phyloP scores from a whole-genome alignment of 352 stramenopile species.

The Pythium monospermum region DNA sequence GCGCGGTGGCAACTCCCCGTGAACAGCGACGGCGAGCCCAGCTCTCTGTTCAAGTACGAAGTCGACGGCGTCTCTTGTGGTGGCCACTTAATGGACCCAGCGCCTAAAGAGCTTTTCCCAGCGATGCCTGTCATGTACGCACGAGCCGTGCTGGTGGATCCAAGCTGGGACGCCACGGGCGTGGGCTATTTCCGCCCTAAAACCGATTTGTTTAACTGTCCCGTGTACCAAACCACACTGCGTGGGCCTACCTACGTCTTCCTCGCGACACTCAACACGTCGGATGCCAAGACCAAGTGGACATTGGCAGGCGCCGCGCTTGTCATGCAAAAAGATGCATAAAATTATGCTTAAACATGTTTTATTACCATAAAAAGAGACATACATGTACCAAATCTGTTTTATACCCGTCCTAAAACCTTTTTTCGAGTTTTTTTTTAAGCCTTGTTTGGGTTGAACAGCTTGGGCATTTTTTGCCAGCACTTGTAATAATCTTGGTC shows the following conservation, averaged over 20 bases:
- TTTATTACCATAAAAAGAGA: too few species aligned
- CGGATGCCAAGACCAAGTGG: conserved; percentile 86
- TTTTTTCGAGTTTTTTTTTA: too few species aligned
- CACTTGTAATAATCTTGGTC: conserved; percentile 91
- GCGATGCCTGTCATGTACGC: conserved; percentile 89
- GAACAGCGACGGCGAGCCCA: conserved; percentile 80
- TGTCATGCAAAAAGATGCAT: conserved; percentile 89
- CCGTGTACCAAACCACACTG: conserved; percentile 95
- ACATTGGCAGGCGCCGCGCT: conserved; percentile 90
- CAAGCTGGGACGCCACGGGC: conserved; percentile 90
- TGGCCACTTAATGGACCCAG: conserved; percentile 84
- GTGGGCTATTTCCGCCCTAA: conserved; percentile 92
- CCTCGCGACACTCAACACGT: conserved; percentile 92
- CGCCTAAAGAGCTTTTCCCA: conserved; percentile 92
- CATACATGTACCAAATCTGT: too few species aligned
- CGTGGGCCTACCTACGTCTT: conserved; percentile 96
- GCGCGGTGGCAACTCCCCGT: conserved; percentile 79
- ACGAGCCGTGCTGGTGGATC: conserved; percentile 90
- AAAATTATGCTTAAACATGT: too few species aligned
- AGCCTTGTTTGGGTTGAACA: conserved; percentile 58
- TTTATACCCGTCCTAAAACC: too few species aligned
- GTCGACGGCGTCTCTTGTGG: conserved; percentile 83
- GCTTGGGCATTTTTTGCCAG: conserved; percentile 91
- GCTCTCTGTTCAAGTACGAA: conserved; percentile 75
- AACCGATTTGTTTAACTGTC: conserved; percentile 90